Evolutionary conservation across 306 rosid genomes (phyloP).

Genomic region (Rosa rugosa): DNA sequence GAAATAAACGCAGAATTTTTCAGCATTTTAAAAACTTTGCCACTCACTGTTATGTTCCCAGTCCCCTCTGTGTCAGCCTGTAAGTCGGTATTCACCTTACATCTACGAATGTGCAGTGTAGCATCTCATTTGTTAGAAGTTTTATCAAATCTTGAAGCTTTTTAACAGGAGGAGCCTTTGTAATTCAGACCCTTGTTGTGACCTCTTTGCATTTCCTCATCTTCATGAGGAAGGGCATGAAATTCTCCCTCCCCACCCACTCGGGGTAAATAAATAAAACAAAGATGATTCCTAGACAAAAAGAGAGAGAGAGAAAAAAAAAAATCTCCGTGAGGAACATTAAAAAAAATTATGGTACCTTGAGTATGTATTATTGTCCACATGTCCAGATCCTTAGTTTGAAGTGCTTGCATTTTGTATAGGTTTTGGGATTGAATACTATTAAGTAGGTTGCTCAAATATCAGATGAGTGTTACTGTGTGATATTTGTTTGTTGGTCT

Average conservation of each 20-base stretch:
- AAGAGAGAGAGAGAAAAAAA: neutral
- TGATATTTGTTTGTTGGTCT: slow-evolving; percentile 12
- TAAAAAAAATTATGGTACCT: neutral
- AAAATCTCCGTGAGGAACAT: neutral
- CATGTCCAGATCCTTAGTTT: slow-evolving; percentile 25
- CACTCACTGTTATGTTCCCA: neutral
- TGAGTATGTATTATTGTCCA: slow-evolving; percentile 15
- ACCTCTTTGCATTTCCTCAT: neutral
- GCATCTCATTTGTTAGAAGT: neutral
- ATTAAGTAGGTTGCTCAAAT: slow-evolving; percentile 17
- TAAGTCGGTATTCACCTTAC: neutral
- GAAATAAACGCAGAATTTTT: neutral
- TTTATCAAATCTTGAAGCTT: neutral
- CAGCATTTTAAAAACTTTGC: neutral
- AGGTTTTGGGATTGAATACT: slow-evolving; percentile 14
- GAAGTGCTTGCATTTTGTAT: neutral
- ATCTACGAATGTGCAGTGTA: neutral
- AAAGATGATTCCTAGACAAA: neutral
- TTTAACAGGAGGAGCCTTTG: neutral
- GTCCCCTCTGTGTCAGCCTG: neutral
- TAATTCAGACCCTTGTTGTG: neutral
- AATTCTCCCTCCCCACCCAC: neutral
- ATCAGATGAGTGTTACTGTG: slow-evolving; percentile 12
- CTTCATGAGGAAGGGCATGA: neutral
- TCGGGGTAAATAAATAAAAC: neutral